Conservation (phyloP, 176 grass and related monocot genomes). For the Raddia guianensis region DNA sequence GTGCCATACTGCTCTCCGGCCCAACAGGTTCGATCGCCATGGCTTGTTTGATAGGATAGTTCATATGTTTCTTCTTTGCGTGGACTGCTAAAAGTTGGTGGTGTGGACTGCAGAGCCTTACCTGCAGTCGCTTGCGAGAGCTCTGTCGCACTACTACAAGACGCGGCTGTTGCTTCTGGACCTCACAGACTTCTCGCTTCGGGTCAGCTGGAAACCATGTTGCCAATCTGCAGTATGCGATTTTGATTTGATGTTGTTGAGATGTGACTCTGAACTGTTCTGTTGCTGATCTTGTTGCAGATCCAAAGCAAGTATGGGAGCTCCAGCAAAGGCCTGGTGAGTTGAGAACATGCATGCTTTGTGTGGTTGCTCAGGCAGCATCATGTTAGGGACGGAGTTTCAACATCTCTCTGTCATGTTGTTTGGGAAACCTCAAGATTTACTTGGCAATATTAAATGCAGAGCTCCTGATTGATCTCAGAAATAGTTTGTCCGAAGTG, state of each 20-base stretch:
- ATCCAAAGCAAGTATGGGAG: constrained; percentile 93
- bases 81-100: background rate
- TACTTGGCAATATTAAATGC: background rate
- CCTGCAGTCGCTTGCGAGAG: constrained; percentile 82
- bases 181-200: constrained; percentile 78
- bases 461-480: background rate
- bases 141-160: constrained; percentile 73
- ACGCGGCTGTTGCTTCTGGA: constrained; percentile 77
- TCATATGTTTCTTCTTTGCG: background rate
- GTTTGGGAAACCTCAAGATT: background rate
- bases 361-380: background rate
- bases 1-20: constrained; percentile 80
- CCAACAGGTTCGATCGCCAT: constrained; percentile 59
- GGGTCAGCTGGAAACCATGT: constrained; percentile 39
- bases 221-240: background rate
- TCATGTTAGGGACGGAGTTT: constrained; percentile 5
- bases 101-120: constrained; percentile 67
- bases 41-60: background rate
- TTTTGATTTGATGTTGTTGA: background rate
- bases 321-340: constrained; percentile 63
- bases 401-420: constrained; percentile 19
- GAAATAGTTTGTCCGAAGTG: background rate
- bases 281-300: constrained; percentile 40
- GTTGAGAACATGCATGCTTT: background rate
- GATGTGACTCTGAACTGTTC: constrained; percentile 24